phyloP scores from a whole-genome alignment of 331 rosid species.

The Rhamnella rubrinervis region DNA sequence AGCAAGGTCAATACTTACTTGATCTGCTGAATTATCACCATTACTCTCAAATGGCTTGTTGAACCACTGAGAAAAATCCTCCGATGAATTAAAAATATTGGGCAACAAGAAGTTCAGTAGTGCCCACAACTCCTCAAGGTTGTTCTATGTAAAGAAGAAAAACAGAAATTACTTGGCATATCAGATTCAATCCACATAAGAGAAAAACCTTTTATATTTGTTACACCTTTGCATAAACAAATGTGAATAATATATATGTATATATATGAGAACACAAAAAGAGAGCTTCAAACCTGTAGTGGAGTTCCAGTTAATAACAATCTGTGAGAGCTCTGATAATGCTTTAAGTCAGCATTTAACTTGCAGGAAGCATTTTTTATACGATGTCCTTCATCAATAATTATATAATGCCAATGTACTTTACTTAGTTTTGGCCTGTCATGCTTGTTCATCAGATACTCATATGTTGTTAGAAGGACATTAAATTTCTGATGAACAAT shows the following conservation, averaged over 20 bases:
- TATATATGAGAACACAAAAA: constrained; percentile 17
- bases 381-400: constrained; percentile 99
- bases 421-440: constrained; percentile 98
- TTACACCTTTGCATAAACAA: background rate
- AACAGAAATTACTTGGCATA: constrained; percentile 20
- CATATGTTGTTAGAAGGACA: constrained; percentile 95
- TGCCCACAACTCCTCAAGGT: constrained; percentile 96
- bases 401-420: constrained; percentile 93
- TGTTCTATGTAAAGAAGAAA: constrained; percentile 43
- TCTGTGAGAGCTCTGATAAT: constrained; percentile 95
- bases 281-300: constrained; percentile 63
- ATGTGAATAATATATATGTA: background rate
- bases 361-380: constrained; percentile 99
- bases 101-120: constrained; percentile 96
- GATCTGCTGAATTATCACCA: constrained; percentile 88
- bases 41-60: constrained; percentile 94
- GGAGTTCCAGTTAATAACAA: constrained; percentile 99
- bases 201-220: constrained; percentile 1
- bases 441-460: constrained; percentile 99
- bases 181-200: background rate
- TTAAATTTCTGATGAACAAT: constrained; percentile 93
- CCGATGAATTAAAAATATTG: constrained; percentile 92
- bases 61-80: constrained; percentile 99
- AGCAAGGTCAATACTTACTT: constrained; percentile 50
- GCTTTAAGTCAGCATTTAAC: constrained; percentile 89